Conservation (phyloP, 495 filamentous ascomycete genomes). For the Neurospora tetrasperma region DNA sequence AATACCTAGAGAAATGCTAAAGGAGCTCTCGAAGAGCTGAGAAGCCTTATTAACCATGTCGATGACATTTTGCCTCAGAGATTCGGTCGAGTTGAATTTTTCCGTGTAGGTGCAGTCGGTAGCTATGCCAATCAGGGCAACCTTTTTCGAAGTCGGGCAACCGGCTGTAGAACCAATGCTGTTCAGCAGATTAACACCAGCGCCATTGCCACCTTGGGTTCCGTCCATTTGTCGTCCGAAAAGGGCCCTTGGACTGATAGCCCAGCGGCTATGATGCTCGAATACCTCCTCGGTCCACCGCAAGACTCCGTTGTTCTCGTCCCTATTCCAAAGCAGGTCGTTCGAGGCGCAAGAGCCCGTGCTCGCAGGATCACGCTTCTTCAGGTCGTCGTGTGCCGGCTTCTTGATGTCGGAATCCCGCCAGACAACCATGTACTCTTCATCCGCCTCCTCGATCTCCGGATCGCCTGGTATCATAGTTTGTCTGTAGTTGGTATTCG, state of each 20-base stretch:
- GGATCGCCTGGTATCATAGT: conserved; percentile 70
- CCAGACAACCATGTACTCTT: conserved; percentile 84
- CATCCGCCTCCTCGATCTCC: conserved; percentile 43
- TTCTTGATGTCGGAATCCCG: conserved; percentile 73
- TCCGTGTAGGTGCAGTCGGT: conserved; percentile 83
- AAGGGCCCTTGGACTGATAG: conserved; percentile 21
- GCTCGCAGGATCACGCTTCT: conserved; percentile 28
- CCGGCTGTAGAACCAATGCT: conserved; percentile 76
- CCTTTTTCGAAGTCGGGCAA: conserved; percentile 78
- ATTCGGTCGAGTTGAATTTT: conserved; percentile 51
- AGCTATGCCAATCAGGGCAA: conserved; percentile 84
- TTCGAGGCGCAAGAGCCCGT: conserved; percentile 51
- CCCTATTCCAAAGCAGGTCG: conserved; percentile 56
- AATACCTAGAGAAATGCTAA: conserved; percentile 88
- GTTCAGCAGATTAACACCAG: conserved; percentile 67
- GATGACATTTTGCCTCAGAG: conserved; percentile 63
- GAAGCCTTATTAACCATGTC: conserved; percentile 79
- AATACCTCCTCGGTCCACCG: conserved; percentile 23
- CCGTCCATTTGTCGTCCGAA: conserved; percentile 40
- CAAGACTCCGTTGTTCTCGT: conserved; percentile 58
- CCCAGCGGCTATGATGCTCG: conserved; percentile 14
- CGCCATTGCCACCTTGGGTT: conserved; percentile 62
- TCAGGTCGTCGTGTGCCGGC: conserved; percentile 14
- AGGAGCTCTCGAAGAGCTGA: conserved; percentile 72
- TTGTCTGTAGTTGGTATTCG: conserved; percentile 59